Evolutionary conservation across 352 stramenopile genomes (phyloP).

Genomic region (Blastocystis sp.): DNA sequence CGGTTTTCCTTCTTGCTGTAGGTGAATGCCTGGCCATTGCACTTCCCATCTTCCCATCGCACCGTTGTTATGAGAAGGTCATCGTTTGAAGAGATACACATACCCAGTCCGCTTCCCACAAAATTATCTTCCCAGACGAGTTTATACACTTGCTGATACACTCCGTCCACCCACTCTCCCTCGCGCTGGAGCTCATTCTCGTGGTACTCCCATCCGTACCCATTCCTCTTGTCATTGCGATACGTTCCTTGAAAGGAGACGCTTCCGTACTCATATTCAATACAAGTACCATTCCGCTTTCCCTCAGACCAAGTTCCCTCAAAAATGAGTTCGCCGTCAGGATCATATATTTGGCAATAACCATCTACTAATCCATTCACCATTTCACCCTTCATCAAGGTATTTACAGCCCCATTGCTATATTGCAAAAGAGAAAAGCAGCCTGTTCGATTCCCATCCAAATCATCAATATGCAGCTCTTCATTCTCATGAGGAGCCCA

Average conservation of each 20-base stretch:
- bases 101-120: not conserved
- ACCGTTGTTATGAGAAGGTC: not conserved
- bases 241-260: slow-evolving; percentile 43
- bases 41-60: not conserved
- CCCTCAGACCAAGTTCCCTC: slow-evolving; percentile 21
- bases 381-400: slow-evolving; percentile 15
- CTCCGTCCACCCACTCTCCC: slow-evolving; percentile 22
- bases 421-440: not conserved
- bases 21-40: slow-evolving; percentile 1
- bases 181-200: slow-evolving; percentile 45
- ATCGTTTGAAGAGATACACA: not conserved
- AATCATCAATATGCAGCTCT: not conserved
- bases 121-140: slow-evolving; percentile 33
- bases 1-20: slow-evolving; percentile 3
- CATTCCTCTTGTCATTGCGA: slow-evolving; percentile 41
- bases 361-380: not conserved
- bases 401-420: not conserved
- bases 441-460: not conserved
- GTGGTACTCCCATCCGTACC: slow-evolving; percentile 51
- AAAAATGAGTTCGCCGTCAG: slow-evolving; percentile 22
- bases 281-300: slow-evolving; percentile 32
- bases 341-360: slow-evolving; percentile 17
- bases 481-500: not conserved
- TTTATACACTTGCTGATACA: slow-evolving; percentile 26
- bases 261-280: slow-evolving; percentile 47